Conservation (phyloP, 306 rosid species). For the Fagus sylvatica region DNA sequence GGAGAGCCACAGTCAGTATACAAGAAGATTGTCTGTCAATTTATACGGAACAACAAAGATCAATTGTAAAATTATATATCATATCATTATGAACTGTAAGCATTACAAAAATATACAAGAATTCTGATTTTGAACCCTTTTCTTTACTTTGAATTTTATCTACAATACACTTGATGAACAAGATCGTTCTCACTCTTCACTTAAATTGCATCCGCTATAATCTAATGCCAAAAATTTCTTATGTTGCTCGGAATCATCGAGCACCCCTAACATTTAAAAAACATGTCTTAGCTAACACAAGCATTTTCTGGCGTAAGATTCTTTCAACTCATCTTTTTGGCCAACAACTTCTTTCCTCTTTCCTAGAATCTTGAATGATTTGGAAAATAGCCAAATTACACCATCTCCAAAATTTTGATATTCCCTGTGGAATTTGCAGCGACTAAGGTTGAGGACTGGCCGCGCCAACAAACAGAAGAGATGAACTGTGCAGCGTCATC, state of each 20-base stretch:
- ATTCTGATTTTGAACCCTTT: conserved; percentile 34
- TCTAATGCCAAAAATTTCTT: conserved; percentile 64
- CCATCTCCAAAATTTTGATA: conserved; percentile 95
- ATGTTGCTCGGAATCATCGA: conserved; percentile 46
- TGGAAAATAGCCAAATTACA: conserved; percentile 34
- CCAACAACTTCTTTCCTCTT: conserved; percentile 11
- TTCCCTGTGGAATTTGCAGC: conserved; percentile 96
- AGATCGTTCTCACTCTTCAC: conserved; percentile 52
- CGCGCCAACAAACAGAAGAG: conserved; percentile 93
- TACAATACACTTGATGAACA: conserved; percentile 32
- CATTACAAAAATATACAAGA: conserved; percentile 37
- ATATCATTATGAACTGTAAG: conserved; percentile 32
- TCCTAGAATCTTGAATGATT: conserved; percentile 18
- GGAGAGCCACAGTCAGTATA: too few species aligned
- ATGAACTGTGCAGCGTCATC: conserved; percentile 77
- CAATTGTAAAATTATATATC: conserved; percentile 13
- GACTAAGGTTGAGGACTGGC: conserved; percentile 75
- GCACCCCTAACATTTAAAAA: conserved; percentile 32
- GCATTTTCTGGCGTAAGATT: conserved; percentile 30
- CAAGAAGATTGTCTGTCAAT: too few species aligned
- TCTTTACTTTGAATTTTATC: conserved; percentile 38
- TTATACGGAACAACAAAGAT: neutral
- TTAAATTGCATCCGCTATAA: conserved; percentile 52
- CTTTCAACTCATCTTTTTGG: conserved; percentile 25
- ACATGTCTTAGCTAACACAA: conserved; percentile 29